Evolutionary conservation across 2,329 filamentous ascomycete species (phyloP), one percentile per base, ranked within the genome.

Genomic region (Beauveria rudraprayagi): DNA sequence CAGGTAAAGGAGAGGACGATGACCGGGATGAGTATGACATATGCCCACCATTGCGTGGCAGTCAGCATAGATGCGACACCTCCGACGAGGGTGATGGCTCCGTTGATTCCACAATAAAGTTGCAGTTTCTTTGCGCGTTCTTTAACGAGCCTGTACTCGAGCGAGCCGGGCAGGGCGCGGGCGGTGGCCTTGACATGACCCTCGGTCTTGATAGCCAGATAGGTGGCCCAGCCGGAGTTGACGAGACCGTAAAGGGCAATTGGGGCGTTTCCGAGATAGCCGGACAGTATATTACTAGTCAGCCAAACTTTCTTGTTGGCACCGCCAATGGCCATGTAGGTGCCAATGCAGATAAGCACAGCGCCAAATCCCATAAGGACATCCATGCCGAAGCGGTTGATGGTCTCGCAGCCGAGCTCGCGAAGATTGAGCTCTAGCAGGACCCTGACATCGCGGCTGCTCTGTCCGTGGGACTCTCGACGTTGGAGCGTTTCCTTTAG

Each of bases 261-360:
- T 1, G 79, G 75, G 0, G 75, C 71, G 61, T 84, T 84, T 2
- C 82, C 82, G 19, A 84, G 71, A 62, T 83, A 83, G 1, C 82
- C 82, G 0, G 81, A 83, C 0, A 84, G 67, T 2, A 83, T 67
- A 60, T 84, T 84, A 65, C 78, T 82, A 0, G 77, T 76, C 0
- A 69, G 4, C 60, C 70, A 84, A 0, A 83, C 72, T 0, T 41
- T 62, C 0, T 34, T 69, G 54, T 82, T 72, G 0, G 72, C 76
- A 1, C 82, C 81, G 1, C 72, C 78, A 17, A 83, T 82, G 10
- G 82, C 82, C 75, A 84, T 75, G 61, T 78, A 73, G 0, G 82
- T 83, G 9, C 82, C 82, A 0, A 75, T 66, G 6, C 76, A 77
- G 17, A 84, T 81, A 3, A 83, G 65, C 1, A 83, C 60, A 0